Evolutionary conservation across 495 filamentous ascomycete genomes (phyloP).

Genomic region (Trichodelitschia bisporula): DNA sequence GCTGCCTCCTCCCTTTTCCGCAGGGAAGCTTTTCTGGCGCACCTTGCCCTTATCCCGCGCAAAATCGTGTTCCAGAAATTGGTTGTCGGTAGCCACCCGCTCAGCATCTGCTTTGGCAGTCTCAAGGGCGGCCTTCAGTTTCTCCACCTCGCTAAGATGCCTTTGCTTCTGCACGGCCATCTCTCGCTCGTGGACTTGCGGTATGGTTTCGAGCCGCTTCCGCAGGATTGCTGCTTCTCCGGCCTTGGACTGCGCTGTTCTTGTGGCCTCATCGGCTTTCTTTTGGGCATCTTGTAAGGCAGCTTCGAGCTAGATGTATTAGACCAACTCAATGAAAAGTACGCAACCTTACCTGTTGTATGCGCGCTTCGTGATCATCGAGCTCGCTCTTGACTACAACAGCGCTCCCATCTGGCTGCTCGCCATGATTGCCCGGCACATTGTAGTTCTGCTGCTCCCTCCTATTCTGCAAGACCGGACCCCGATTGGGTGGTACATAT

Average conservation of each 20-base stretch:
- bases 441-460: no score
- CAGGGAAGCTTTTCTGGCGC: conserved; percentile 2
- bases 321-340: no score
- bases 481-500: no score
- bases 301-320: conserved; percentile 30
- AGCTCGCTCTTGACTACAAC: no score
- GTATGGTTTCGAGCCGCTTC: conserved; percentile 29
- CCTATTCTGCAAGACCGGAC: no score
- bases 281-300: conserved; percentile 25
- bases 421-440: no score
- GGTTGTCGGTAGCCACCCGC: conserved; percentile 34
- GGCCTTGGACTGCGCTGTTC: conserved; percentile 24
- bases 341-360: no score
- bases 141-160: conserved; percentile 28
- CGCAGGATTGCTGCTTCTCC: conserved; percentile 48
- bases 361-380: no score
- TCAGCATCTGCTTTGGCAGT: conserved; percentile 28
- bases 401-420: no score
- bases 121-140: conserved; percentile 30
- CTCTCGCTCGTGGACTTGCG: conserved; percentile 29
- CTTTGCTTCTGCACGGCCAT: conserved; percentile 25
- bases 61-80: conserved; percentile 40
- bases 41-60: conserved; percentile 26
- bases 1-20: conserved; percentile 3
- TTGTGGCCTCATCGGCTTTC: conserved; percentile 24